These are phyloP conservation scores for Eruca vesicaria DNA, from an alignment of 441 rosid genomes.

Conservation along the genomic window DNA sequence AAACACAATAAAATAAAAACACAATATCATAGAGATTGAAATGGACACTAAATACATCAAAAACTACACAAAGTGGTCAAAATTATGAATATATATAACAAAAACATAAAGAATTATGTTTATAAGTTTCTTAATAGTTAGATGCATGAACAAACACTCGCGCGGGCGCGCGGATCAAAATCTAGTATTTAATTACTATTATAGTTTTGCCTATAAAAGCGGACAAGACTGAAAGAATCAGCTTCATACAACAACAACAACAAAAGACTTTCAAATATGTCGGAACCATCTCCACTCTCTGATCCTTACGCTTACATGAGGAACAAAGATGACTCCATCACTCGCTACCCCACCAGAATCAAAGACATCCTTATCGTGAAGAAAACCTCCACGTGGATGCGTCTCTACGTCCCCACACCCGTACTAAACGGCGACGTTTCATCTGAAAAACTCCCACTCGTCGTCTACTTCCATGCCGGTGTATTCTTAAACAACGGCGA, in stretches of 20 bases:
- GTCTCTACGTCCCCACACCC: constrained; percentile 44
- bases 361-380: constrained; percentile 21
- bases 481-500: no score
- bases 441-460: constrained; percentile 41
- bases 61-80: neutral
- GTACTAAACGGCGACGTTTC: neutral
- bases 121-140: no score
- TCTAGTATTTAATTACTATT: neutral
- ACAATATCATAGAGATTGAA: neutral
- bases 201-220: neutral
- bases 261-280: neutral
- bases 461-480: constrained; percentile 59
- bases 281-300: constrained; percentile 13
- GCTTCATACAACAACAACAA: neutral
- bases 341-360: constrained; percentile 33
- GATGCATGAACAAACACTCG: neutral
- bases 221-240: neutral
- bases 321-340: constrained; percentile 53
- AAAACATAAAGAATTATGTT: neutral
- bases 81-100: neutral
- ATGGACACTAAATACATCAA: neutral
- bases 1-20: neutral
- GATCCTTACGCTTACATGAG: constrained; percentile 44
- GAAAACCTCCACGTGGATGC: constrained; percentile 39
- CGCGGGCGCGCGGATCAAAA: no score